These are phyloP conservation scores for Ogataea siamensis DNA, from an alignment of 805 yeast species.

Conservation along the genomic window DNA sequence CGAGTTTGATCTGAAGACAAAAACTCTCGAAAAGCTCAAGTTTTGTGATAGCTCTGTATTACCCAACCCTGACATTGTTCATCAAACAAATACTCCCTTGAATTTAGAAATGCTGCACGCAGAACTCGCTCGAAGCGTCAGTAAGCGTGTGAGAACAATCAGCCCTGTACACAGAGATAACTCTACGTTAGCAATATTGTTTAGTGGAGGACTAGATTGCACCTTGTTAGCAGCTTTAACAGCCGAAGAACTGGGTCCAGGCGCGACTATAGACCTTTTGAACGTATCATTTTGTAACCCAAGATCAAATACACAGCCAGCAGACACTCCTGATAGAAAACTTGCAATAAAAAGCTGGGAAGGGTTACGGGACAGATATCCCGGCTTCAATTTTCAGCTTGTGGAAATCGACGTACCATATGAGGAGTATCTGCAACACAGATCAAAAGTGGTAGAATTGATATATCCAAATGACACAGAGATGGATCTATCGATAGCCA, in stretches of 20 bases:
- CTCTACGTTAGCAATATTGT: constrained; percentile 57
- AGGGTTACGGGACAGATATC: constrained; percentile 45
- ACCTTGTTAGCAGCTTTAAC: constrained; percentile 67
- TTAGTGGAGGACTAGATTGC: constrained; percentile 96
- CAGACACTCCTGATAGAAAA: constrained; percentile 81
- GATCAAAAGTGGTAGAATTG: constrained; percentile 52
- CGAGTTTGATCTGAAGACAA: constrained; percentile 34
- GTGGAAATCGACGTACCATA: constrained; percentile 75
- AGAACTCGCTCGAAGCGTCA: constrained; percentile 39
- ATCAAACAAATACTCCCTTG: constrained; percentile 1
- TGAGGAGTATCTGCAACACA: constrained; percentile 54
- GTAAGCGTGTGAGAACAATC: constrained; percentile 55
- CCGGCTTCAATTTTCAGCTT: constrained; percentile 44
- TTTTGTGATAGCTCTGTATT: constrained; percentile 14
- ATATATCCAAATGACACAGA: constrained; percentile 87
- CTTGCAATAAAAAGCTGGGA: constrained; percentile 66
- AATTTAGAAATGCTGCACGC: constrained; percentile 26
- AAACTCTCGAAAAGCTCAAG: constrained; percentile 19
- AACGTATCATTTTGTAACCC: constrained; percentile 94
- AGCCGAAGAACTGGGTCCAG: constrained; percentile 32
- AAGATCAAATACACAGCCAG: constrained; percentile 58
- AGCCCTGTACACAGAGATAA: constrained; percentile 48
- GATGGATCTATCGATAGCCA: constrained; percentile 93
- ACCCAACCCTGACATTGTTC: constrained; percentile 21
- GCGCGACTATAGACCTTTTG: constrained; percentile 62